Evolutionary conservation across 352 stramenopile genomes (phyloP).

Genomic region (Globisporangium radiosum): DNA sequence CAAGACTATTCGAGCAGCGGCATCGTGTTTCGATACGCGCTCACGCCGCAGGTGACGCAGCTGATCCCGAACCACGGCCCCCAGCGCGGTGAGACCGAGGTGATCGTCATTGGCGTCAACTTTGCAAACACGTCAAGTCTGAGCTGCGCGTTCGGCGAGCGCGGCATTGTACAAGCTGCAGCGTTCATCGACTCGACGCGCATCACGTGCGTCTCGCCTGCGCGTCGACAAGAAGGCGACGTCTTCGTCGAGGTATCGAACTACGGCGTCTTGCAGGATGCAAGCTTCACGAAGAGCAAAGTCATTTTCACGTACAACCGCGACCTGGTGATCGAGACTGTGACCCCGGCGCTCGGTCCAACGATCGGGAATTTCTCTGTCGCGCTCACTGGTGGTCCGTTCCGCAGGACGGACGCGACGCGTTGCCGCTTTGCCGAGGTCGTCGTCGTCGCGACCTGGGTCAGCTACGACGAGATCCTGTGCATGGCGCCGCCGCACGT

Average conservation of each 20-base stretch:
- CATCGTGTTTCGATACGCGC: conserved; percentile 58
- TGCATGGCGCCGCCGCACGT: conserved; percentile 73
- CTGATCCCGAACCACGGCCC: conserved; percentile 74
- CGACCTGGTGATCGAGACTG: conserved; percentile 43
- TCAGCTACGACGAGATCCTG: conserved; percentile 58
- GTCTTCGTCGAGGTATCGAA: conserved; percentile 70
- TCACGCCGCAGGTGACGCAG: conserved; percentile 44
- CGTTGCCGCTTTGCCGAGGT: conserved; percentile 83
- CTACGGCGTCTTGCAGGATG: conserved; percentile 28
- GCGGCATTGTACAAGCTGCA: conserved; percentile 28
- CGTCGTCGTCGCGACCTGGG: conserved; percentile 56
- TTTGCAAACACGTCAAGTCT: conserved; percentile 68
- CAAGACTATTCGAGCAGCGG: conserved; percentile 62
- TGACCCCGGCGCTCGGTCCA: conserved; percentile 76
- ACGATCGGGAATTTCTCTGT: conserved; percentile 87
- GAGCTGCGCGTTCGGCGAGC: conserved; percentile 59
- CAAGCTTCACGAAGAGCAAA: conserved; percentile 33
- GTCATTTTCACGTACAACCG: conserved; percentile 82
- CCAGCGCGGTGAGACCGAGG: conserved; percentile 70
- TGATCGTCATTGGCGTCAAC: conserved; percentile 67
- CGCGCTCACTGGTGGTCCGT: conserved; percentile 72
- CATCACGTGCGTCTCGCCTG: conserved; percentile 69
- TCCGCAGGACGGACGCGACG: conserved; percentile 60
- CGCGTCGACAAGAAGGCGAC: conserved; percentile 19
- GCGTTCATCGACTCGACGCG: conserved; percentile 57